Percentiles rank a stretch among this genome's conserved stretches.
Evolutionary conservation across 192 early-diverging fungal genomes (phyloP).

Genomic region (Rhizophlyctis rosea): DNA sequence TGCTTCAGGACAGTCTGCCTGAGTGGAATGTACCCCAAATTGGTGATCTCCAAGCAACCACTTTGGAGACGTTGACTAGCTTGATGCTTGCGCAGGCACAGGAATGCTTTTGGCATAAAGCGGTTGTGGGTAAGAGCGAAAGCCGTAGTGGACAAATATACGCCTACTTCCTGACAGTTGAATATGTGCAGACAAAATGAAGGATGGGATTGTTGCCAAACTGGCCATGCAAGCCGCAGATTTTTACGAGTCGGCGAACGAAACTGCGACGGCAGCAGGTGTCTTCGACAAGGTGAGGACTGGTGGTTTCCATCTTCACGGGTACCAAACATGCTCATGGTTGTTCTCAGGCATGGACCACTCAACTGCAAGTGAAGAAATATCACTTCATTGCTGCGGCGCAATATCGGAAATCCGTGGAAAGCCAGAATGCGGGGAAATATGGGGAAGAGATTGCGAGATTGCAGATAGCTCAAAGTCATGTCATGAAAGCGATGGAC

Average conservation of each 20-base stretch:
- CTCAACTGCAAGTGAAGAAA: conserved; percentile 70
- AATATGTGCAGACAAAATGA: conserved; percentile 67
- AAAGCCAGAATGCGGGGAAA: conserved; percentile 39
- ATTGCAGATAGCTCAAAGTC: conserved; percentile 47
- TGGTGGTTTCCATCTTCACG: conserved; percentile 43
- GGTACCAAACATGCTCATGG: neutral
- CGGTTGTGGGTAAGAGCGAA: conserved; percentile 46
- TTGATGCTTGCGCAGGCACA: conserved; percentile 94
- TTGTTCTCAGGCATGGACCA: neutral
- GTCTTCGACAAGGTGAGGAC: no score
- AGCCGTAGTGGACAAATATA: neutral
- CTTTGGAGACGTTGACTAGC: conserved; percentile 64
- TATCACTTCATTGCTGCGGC: conserved; percentile 74
- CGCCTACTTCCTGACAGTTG: neutral
- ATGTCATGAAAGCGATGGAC: conserved; percentile 31
- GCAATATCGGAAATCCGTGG: conserved; percentile 72
- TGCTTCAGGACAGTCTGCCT: conserved; percentile 14
- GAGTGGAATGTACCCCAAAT: conserved; percentile 60
- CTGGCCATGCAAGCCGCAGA: conserved; percentile 73
- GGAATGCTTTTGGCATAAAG: conserved; percentile 89
- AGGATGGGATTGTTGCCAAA: conserved; percentile 71
- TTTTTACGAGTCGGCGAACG: conserved; percentile 66
- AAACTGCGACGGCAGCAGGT: conserved; percentile 56
- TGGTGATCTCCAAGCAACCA: conserved; percentile 64
- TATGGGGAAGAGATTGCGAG: conserved; percentile 87